Base-by-base conservation (phyloP, 2,329 filamentous ascomycete species). In the Colletotrichum sp. region DNA sequence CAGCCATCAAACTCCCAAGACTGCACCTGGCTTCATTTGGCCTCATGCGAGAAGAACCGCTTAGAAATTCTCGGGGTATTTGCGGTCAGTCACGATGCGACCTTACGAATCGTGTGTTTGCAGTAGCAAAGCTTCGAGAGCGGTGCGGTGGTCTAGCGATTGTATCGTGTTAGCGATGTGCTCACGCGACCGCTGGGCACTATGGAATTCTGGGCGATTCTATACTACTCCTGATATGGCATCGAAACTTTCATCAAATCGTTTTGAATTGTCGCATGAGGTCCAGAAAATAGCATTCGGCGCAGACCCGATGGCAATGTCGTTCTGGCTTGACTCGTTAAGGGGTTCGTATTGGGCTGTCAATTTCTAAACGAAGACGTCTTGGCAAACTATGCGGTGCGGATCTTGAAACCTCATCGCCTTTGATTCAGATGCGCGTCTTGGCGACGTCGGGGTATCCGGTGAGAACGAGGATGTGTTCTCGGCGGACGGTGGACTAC, bases 401-500 rank as follows among this genome's bases (percentile, higher is more conserved):
- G 64, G 70, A 73, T 76, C 64, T 65, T 64, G 70, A 73, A 76
- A 74, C 70, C 32, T 57, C 39, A 28, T 68, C 49, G 28, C 15
- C 64, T 39, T 30, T 65, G 65, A 63, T 76, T 76, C 70, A 62
- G 64, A 68, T 65, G 49, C 49, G 34, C 39, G 44, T 36, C 64
- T 73, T 73, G 49, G 59, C 70, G n/a, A 65, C 49, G 5, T 69
- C 64, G 57, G 21, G 24, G 12, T 18, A 60, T 74, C 64, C 60
- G 70, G 34, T 26, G 36, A 21, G 55, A 30, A 30, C 24, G 30
- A 72, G 9, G 26, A 24, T 52, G n/a, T 52, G 44, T 21, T 52
- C 44, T 21, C 49, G 55, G 32, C 57, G 52, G 34, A 18, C 52
- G 73, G 63, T 24, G 52, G 16, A 21, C 57, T 63, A 15, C 55